Base-by-base conservation (phyloP, 1,284 basidiomycete species). In the Malassezia restricta region DNA sequence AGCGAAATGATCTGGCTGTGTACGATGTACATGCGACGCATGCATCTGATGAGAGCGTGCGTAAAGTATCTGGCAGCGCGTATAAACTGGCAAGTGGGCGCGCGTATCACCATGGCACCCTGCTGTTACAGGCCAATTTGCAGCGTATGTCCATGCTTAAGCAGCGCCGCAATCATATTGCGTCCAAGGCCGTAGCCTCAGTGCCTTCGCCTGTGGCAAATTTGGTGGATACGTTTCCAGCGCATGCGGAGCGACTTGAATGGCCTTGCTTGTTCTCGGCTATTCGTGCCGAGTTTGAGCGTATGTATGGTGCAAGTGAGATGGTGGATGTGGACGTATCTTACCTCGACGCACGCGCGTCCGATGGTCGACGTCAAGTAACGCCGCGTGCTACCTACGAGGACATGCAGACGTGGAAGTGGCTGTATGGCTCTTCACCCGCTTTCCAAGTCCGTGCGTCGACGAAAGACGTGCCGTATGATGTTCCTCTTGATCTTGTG, bases 81-180 rank as follows among this genome's bases (percentile, higher is more conserved):
- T 99, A 95, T 77, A 96, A 95, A 76, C 86, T 99, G 54, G 85
- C 86, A 37, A 86, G 83, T 61, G 82, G 83, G 56, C 78, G 94
- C 14, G 89, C 91, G 1, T 98, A 96, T 75, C 92, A 98, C 68
- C 94, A 99, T 69, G 94, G 94, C 0, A 98, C 92, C n/a, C 95
- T 99, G 92, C 80, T 99, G 28, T 85, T 98, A 6, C 53, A 57
- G 6, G 59, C 67, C 1, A 53, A 65, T 20, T 47, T 72, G 3
- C 50, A 47, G 8, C 55, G 54, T 31, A 50, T 72, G 17, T 65
- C 63, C 6, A 58, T 61, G 15, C 57, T 62, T n/a, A 50, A 65
- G 32, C 49, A 54, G 29, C 84, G 86, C 11, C 86, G 87, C 5
- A 92, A 55, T 1, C 80, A 83, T 47, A 76, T 96, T 41, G 79